A percentile compares a stretch with the other conserved stretches of the same genome.
These are phyloP conservation scores for Escallonia rubra DNA, from an alignment of 129 eudicot genomes.

Conservation along the genomic window DNA sequence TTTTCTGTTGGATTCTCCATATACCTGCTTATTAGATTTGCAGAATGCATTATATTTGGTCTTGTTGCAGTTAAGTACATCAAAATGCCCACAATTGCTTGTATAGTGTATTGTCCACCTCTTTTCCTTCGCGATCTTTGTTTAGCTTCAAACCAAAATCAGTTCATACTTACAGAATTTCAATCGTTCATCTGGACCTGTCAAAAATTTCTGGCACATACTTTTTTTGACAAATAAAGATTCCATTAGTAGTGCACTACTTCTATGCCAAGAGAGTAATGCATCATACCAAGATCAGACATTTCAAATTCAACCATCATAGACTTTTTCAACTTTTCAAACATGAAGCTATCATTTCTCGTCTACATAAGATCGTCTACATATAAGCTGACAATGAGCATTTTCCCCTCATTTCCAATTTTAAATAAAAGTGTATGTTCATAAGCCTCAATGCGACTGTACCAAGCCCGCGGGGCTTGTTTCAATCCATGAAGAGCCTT, in stretches of 20 bases:
- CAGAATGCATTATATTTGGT: no score
- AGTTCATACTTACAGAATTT: neutral
- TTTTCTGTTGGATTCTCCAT: neutral
- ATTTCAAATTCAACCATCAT: slow-evolving; percentile 12
- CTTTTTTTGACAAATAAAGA: slow-evolving; percentile 5
- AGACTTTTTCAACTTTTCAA: neutral
- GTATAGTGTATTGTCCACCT: neutral
- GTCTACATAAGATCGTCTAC: neutral
- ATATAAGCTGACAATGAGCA: neutral
- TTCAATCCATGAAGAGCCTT: neutral
- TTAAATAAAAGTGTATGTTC: no score
- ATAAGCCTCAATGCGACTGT: no score
- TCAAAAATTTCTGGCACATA: neutral
- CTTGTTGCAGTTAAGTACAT: neutral
- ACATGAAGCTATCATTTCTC: neutral
- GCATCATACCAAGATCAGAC: slow-evolving; percentile 6
- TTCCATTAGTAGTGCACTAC: slow-evolving; percentile 1
- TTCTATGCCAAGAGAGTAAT: slow-evolving; percentile 13
- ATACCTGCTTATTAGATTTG: neutral
- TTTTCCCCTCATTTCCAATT: neutral
- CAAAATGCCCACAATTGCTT: neutral
- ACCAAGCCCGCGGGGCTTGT: no score
- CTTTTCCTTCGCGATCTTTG: neutral
- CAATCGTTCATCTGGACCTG: no score
- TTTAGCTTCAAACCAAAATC: neutral